Base-by-base conservation (phyloP, 768 basidiomycete genomes). In the Mycena vitilis region DNA sequence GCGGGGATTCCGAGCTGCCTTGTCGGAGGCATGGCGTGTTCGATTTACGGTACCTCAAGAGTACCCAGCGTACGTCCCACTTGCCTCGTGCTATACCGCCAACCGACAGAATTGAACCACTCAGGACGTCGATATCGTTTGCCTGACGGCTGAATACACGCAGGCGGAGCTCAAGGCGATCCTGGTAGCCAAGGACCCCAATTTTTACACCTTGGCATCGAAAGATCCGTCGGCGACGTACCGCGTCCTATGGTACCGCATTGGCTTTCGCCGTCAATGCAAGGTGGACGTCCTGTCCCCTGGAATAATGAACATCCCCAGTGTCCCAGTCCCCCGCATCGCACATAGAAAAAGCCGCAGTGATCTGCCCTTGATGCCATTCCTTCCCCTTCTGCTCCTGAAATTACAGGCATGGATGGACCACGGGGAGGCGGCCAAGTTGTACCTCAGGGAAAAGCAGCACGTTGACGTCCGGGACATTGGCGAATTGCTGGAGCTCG, bases 41-140 rank as follows among this genome's bases (percentile, higher is more conserved):
- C 77, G 16, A 70, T 81, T 15, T 81, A 81, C 34, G 84, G 83
- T 6, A 82, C 72, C 23, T 53, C 73, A 22, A 73, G 83, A 10
- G 75, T 73, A 6, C 82, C 82, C 10, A 77, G 78, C 44, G 84
- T 84, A 25, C 51, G 81, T 71, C 45, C 16, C 36, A 4, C 57
- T 66, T 1, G 55, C 73, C 36, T 51, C 16, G 38, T 74, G 13
- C 58, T 70, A 20, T 20, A 9, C 7, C 12, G 20, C 15, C 2
- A 7, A 16, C 15, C 10, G 15, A 44, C 23, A 44, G 49, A 6
- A 60, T 60, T 47, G 20, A 22, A 13, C 2, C 36, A 48, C 65
- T 53, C 64, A 86, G 85, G 86, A 87, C 68, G 76, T 86, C 12
- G 86, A 87, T 65, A 75, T 87, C 4, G 77, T 86, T 30, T 81